A percentile compares a stretch with the other conserved stretches of the same genome.
Evolutionary conservation across 2,329 filamentous ascomycete species (phyloP).

Genomic region (Fusarium aywerte): DNA sequence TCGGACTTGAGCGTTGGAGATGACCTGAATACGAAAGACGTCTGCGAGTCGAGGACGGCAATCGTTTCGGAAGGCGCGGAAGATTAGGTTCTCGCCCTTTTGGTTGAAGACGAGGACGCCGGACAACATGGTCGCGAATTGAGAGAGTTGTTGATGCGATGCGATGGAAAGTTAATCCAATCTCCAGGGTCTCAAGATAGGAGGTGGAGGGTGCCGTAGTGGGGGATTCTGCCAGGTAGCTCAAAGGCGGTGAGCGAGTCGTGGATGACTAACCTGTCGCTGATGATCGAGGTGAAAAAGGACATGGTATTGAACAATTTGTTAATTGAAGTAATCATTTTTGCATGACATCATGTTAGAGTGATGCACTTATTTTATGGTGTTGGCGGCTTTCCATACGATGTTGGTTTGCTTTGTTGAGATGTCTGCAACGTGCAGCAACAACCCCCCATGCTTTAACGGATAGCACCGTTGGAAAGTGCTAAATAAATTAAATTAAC

Average conservation of each 20-base stretch:
- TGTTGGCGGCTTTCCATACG: neutral
- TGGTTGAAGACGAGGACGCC: conserved; percentile 99
- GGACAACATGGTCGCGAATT: conserved; percentile 79
- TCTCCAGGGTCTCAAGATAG: conserved; percentile 33
- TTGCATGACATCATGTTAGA: too few relatives aligned
- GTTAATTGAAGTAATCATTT: neutral
- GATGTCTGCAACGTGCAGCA: neutral
- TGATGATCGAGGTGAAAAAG: neutral
- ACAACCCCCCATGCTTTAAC: neutral
- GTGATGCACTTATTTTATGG: neutral
- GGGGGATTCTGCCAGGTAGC: conserved; percentile 42
- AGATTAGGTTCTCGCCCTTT: conserved; percentile 99
- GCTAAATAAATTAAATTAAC: neutral
- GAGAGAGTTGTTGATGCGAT: conserved; percentile 16
- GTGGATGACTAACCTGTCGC: conserved; percentile 10
- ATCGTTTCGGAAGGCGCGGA: conserved; percentile 98
- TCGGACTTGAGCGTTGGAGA: conserved; percentile 96
- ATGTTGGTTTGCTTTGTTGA: neutral
- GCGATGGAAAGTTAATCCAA: conserved; percentile 12
- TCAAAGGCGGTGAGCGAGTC: conserved; percentile 38
- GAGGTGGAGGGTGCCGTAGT: conserved; percentile 40
- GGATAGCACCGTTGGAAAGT: neutral
- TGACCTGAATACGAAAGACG: conserved; percentile 99
- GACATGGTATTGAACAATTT: neutral
- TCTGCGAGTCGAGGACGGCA: conserved; percentile 97